Conservation (phyloP, 306 rosid species). For the Dicorynia guianensis region DNA sequence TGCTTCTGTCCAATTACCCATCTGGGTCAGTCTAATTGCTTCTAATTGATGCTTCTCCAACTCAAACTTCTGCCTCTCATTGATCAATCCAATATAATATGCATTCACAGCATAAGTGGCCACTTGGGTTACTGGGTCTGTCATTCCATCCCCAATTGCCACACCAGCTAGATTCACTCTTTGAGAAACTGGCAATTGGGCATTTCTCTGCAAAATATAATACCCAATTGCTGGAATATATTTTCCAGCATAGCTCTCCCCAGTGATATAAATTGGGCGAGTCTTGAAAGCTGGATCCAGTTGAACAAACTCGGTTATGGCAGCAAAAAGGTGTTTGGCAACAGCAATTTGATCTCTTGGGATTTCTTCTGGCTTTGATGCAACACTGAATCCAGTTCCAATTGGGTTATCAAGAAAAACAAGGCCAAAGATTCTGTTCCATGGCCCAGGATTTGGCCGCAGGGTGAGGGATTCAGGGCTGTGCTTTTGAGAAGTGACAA, state of each 20-base stretch:
- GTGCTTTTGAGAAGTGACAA: slow-evolving; percentile 48
- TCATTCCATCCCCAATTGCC: slow-evolving; percentile 81
- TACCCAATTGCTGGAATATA: slow-evolving; percentile 78
- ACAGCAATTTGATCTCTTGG: slow-evolving; percentile 64
- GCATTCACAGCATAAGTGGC: slow-evolving; percentile 65
- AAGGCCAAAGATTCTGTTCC: slow-evolving; percentile 78
- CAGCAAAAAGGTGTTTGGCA: slow-evolving; percentile 67
- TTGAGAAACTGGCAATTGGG: slow-evolving; percentile 25
- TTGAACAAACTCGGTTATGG: slow-evolving; percentile 63
- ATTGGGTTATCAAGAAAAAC: slow-evolving; percentile 81
- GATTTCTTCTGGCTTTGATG: slow-evolving; percentile 61
- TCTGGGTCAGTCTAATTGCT: slow-evolving; percentile 45
- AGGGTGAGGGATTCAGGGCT: slow-evolving; percentile 48
- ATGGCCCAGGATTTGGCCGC: slow-evolving; percentile 63
- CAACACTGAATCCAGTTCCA: slow-evolving; percentile 84
- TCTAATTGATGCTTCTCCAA: slow-evolving; percentile 62
- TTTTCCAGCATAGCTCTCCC: slow-evolving; percentile 90
- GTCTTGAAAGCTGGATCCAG: slow-evolving; percentile 54
- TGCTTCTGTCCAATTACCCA: slow-evolving; percentile 63
- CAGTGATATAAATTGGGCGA: slow-evolving; percentile 77
- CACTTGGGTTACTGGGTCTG: slow-evolving; percentile 69
- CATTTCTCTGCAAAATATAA: slow-evolving; percentile 56
- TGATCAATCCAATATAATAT: slow-evolving; percentile 65
- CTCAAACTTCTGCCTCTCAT: slow-evolving; percentile 65
- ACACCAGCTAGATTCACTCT: slow-evolving; percentile 67